phyloP scores from a whole-genome alignment of 768 basidiomycete genomes.

The Phylloporus scabripes region DNA sequence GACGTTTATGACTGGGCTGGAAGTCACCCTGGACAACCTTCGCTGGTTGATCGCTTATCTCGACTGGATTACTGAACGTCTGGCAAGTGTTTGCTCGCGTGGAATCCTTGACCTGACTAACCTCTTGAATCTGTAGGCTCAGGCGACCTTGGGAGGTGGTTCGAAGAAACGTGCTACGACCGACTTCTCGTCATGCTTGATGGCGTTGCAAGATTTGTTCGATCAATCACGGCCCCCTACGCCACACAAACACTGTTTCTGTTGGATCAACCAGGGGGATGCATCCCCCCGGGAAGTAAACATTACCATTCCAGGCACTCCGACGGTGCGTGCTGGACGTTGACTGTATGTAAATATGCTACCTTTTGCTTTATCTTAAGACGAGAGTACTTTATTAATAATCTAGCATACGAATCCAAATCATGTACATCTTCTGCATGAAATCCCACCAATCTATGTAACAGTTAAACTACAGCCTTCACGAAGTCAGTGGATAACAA shows the following conservation, averaged over 20 bases:
- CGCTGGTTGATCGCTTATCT: conserved; percentile 22
- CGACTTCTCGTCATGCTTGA: conserved; percentile 14
- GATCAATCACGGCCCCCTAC: conserved; percentile 8
- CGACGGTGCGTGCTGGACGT: conserved; percentile 16
- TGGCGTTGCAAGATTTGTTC: conserved; percentile 20
- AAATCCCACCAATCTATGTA: background rate
- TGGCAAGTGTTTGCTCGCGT: conserved; percentile 12
- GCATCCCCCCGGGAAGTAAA: conserved; percentile 8
- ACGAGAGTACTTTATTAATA: conserved; percentile 9
- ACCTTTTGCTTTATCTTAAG: conserved; percentile 6
- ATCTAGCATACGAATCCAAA: conserved; percentile 6
- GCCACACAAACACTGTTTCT: conserved; percentile 9
- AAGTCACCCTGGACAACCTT: conserved; percentile 16
- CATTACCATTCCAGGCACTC: conserved; percentile 19
- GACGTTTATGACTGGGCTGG: conserved; percentile 18
- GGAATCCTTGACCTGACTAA: conserved; percentile 1
- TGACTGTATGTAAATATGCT: conserved; percentile 12
- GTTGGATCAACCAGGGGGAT: background rate
- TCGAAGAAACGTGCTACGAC: conserved; percentile 3
- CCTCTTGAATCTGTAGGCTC: conserved; percentile 12
- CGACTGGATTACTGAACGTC: conserved; percentile 24
- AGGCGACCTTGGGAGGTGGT: conserved; percentile 11
- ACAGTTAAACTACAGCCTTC: too few species aligned
- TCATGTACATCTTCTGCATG: conserved; percentile 1
- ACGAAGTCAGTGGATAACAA: too few species aligned